Base-by-base conservation (phyloP, 2,329 filamentous ascomycete species). In the Hypoxylon sp. region DNA sequence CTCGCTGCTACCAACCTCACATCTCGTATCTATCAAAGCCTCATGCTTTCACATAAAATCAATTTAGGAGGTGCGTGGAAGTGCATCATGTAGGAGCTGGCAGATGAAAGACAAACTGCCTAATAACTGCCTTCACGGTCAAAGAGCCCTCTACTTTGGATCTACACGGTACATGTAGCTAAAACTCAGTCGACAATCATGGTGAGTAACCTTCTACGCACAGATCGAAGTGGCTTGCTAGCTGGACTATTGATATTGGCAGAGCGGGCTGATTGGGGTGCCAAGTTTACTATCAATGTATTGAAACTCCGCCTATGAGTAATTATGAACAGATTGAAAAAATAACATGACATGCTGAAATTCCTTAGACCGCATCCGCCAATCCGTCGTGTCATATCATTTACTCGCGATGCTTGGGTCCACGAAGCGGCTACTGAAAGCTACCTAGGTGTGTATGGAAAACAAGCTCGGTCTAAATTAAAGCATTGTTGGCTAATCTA, bases 11-110 rank as follows among this genome's bases (percentile, higher is more conserved):
- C n/a, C n/a, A 12, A 40, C 36, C 36, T 26, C 3, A 6, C 18
- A 40, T 14, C 7, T 32, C 26, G 26, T 22, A 32, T 26, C 33
- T 55, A 7, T 30, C 28, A 26, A 46, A 49, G 44, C 53, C 53
- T 57, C 44, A 28, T 30, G 18, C 51, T 20, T 54, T 8, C 26
- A 30, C n/a, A 38, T 11, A 38, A 38, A 18, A 18, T 38, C 8
- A n/a, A n/a, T 18, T 5, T 18, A 33, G 30, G 28, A 30, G 8
- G 28, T 9, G 11, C 3, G 28, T 6, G 16, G 33, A 38, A 6
- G 36, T 36, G 16, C 33, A 4, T 28, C n/a, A n/a, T 38, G 18
- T 38, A 18, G 36, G 36, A 38, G 36, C 8, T 40, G 2, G 2
- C 7, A 40, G 36, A 20, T 40, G 16, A 4, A 20, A 20, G 36